Percentiles rank a stretch among this genome's conserved stretches.
Evolutionary conservation across 1,284 basidiomycete species (phyloP).

Genomic region (Cystobasidium pallidum): DNA sequence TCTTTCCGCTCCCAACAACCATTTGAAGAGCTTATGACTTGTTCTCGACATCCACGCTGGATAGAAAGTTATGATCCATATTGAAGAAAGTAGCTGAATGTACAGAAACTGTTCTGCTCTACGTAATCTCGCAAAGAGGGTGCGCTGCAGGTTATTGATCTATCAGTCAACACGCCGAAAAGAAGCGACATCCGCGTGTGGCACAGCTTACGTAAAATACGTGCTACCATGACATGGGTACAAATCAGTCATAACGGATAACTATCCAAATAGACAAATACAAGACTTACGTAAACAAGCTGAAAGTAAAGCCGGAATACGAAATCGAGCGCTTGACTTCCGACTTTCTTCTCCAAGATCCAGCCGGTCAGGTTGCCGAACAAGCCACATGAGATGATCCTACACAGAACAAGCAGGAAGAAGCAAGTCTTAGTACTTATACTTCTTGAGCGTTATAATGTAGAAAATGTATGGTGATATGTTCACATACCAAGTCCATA

Average conservation of each 20-base stretch:
- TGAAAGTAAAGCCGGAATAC: constrained; percentile 60
- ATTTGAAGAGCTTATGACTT: constrained; percentile 59
- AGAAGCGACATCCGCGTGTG: neutral
- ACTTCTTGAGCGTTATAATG: too few relatives aligned
- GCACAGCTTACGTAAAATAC: constrained; percentile 54
- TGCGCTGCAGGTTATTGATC: constrained; percentile 58
- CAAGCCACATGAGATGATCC: constrained; percentile 57
- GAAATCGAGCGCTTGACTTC: constrained; percentile 62
- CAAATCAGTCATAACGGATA: neutral
- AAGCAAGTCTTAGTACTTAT: neutral
- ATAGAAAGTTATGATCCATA: constrained; percentile 62
- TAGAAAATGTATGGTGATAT: neutral
- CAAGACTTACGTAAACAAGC: constrained; percentile 56
- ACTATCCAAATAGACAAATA: too few relatives aligned
- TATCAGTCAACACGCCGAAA: constrained; percentile 39
- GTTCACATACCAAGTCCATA: constrained; percentile 59
- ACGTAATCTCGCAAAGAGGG: constrained; percentile 57
- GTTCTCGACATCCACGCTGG: constrained; percentile 62
- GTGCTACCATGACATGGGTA: constrained; percentile 47
- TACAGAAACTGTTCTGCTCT: constrained; percentile 60
- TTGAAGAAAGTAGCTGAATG: constrained; percentile 62
- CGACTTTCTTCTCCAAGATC: constrained; percentile 62
- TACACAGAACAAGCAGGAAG: neutral
- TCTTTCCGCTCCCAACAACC: constrained; percentile 59
- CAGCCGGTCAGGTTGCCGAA: constrained; percentile 60